Evolutionary conservation across 2,329 filamentous ascomycete species (phyloP), one percentile per base, ranked within the genome.

Genomic region (Penicillium capsulatum): DNA sequence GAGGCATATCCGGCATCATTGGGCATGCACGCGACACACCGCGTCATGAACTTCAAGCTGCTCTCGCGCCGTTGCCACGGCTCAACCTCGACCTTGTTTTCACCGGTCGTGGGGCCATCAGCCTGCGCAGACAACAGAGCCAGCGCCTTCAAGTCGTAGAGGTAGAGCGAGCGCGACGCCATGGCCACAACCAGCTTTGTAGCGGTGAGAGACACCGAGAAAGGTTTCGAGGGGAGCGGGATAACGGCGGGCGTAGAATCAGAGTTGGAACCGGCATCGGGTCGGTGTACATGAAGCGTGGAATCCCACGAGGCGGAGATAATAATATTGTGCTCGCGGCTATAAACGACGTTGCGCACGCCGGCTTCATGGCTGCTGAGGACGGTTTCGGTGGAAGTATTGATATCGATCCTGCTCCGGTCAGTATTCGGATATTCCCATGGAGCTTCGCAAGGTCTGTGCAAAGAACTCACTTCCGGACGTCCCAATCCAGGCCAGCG

Each of bases 21-120:
- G 10, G 92, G 91, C 92, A 98, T 97, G 65, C 91, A 95, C 11
- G 89, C 83, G 0, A 97, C 86, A 13, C 87, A 86, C 44, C 92
- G 80, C 1, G 91, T 97, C 74, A 96, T 88, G 69, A 95, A 98
- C 64, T 96, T 94, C 59, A 98, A 77, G 17, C 86, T 94, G 36
- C 87, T 94, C 65, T 98, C 92, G 45, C 92, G 81, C 55, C 87
- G 80, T 66, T 98, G 92, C 88, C 88, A 96, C 0, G 91, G 90
- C 60, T 86, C 77, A 37, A 89, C 68, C 14, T 74, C 67, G 13
- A 77, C 61, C 30, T 59, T 61, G 41, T 66, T 69, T 6, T 39
- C 47, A 8, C 41, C 34, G 10, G 64, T 58, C 7, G 58, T 68
- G 46, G 58, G 50, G 19, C 51, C 43, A 7, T 71, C 64, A 13